Conservation (phyloP, 2,329 filamentous ascomycete genomes). For the Hyphodiscus sp. region DNA sequence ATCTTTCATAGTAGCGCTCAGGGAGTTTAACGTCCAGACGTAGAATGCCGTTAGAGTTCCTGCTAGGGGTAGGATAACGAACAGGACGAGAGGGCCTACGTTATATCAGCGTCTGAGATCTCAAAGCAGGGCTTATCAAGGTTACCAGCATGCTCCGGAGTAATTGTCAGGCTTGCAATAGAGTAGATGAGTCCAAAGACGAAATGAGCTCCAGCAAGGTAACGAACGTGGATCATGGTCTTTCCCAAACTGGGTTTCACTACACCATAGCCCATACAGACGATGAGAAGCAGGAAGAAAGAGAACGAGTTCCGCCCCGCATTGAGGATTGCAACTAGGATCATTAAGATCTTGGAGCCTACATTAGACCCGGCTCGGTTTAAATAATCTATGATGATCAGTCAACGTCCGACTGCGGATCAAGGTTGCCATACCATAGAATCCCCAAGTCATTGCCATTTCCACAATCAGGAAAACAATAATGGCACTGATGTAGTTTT, state of each 20-base stretch:
- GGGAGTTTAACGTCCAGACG: constrained; percentile 94
- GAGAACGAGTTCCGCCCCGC: constrained; percentile 95
- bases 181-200: constrained; percentile 92
- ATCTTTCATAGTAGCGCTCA: constrained; percentile 93
- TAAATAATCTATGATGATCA: constrained; percentile 65
- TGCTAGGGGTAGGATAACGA: constrained; percentile 88
- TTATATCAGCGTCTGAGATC: constrained; percentile 4
- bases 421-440: constrained; percentile 61
- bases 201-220: constrained; percentile 87
- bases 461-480: constrained; percentile 89
- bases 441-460: constrained; percentile 98
- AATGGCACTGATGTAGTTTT: constrained; percentile 98
- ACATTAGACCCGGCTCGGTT: constrained; percentile 83
- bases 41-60: constrained; percentile 94
- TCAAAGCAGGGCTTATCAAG: constrained; percentile 4
- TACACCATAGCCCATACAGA: constrained; percentile 99
- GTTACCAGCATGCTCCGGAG: constrained; percentile 73
- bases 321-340: constrained; percentile 88
- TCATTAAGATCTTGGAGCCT: constrained; percentile 77
- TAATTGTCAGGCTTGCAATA: constrained; percentile 80
- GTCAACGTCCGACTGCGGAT: constrained; percentile 9
- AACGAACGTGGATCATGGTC: constrained; percentile 90
- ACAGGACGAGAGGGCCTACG: constrained; percentile 74
- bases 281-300: constrained; percentile 94
- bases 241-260: constrained; percentile 88